Base-by-base conservation (phyloP, 2,329 filamentous ascomycete genomes). In the Colletotrichum destructivum region DNA sequence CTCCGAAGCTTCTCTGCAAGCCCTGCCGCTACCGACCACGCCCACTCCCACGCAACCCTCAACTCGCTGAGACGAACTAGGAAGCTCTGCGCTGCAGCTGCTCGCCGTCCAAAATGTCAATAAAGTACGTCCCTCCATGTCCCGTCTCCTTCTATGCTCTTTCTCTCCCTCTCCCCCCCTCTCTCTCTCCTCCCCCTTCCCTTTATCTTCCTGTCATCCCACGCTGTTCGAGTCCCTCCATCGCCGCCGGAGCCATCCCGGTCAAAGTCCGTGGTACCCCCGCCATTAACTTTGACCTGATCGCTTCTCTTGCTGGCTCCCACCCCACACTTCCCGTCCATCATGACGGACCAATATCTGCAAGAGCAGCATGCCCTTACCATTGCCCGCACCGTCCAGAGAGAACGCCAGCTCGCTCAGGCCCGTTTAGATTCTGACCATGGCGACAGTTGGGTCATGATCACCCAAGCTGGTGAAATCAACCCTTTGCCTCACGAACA, bases 401-500 rank as follows among this genome's bases (percentile, higher is more conserved):
- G 75, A 56, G 79, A 76, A 73, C 76, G 75, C 55, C 79, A 75
- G 40, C 66, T 69, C 35, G 68, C 73, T 15, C 64, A 71, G 44
- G 66, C 69, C 65, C 62, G 68, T n/a, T 60, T 81, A 70, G 82
- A 88, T 79, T 84, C 87, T 90, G 83, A 90, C 84, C 84, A 89
- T 80, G 81, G 81, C 76, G 81, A 84, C 79, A 90, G 88, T 78
- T 98, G 96, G 96, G 96, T 98, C 56, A 98, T 98, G 95, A 90
- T 97, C 78, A 91, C 92, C 79, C 89, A 92, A 79, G 81, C 85
- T 51, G 86, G 88, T 76, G 90, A 92, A 71, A 96, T 98, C 82
- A 92, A 97, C 79, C 94, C 93, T 78, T 89, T 98, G 57, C 93
- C 94, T 55, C 91, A 93, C 79, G 96, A 98, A 85, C 91, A 91